Evolutionary conservation across 495 filamentous ascomycete species (phyloP).

Genomic region (Neurospora hispaniola): DNA sequence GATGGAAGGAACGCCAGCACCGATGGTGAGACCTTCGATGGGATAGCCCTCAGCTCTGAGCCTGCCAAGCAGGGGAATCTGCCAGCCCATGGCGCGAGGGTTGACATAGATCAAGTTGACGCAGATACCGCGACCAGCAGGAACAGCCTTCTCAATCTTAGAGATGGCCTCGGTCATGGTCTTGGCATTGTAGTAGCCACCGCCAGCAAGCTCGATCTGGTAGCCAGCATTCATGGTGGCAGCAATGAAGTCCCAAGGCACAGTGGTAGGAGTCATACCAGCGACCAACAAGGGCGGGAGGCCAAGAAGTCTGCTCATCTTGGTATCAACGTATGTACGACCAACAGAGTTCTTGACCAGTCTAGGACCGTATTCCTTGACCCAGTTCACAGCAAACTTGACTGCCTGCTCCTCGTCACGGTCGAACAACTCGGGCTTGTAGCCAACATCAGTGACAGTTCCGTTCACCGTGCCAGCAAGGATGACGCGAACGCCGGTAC

Average conservation of each 20-base stretch:
- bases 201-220: slow-evolving; percentile 78
- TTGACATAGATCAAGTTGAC: slow-evolving; percentile 96
- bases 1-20: slow-evolving; percentile 86
- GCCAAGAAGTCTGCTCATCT: slow-evolving; percentile 89
- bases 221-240: slow-evolving; percentile 94
- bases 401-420: slow-evolving; percentile 87
- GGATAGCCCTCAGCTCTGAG: slow-evolving; percentile 82
- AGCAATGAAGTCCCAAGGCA: slow-evolving; percentile 92
- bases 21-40: slow-evolving; percentile 89
- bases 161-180: slow-evolving; percentile 78
- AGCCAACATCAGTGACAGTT: slow-evolving; percentile 81
- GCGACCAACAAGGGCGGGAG: slow-evolving; percentile 88
- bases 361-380: slow-evolving; percentile 84
- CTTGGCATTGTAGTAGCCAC: slow-evolving; percentile 92
- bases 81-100: slow-evolving; percentile 93
- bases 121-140: slow-evolving; percentile 84
- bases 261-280: slow-evolving; percentile 92
- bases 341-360: slow-evolving; percentile 80
- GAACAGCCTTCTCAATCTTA: slow-evolving; percentile 83
- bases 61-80: slow-evolving; percentile 81
- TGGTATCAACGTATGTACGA: slow-evolving; percentile 87
- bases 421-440: slow-evolving; percentile 95
- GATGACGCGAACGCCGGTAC: slow-evolving; percentile 90
- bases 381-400: slow-evolving; percentile 95
- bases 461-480: slow-evolving; percentile 86